phyloP scores from a whole-genome alignment of 148 eudicot species.

The Vaccinium darrowii region DNA sequence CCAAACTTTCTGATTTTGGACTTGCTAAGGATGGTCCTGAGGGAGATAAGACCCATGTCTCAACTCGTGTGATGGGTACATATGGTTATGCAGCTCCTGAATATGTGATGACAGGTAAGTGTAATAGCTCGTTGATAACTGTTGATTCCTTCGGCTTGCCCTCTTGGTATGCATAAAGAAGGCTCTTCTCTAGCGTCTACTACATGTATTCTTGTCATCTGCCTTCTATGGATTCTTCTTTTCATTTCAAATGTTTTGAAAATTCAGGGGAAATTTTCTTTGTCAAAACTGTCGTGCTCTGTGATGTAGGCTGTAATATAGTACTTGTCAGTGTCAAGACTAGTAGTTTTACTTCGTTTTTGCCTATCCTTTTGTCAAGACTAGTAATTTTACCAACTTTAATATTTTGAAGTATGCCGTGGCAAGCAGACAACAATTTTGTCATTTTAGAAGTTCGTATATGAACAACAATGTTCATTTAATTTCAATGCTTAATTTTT shows the following conservation, averaged over 20 bases:
- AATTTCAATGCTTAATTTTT: background rate
- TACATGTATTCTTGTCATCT: background rate
- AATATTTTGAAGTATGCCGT: background rate
- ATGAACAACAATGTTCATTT: background rate
- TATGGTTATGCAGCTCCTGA: slow-evolving; percentile 96
- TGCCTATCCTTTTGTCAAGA: background rate
- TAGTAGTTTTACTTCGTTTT: no score
- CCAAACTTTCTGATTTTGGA: slow-evolving; percentile 94
- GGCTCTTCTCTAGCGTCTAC: background rate
- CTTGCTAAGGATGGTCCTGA: slow-evolving; percentile 97
- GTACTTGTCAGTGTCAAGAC: background rate
- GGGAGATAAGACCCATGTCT: slow-evolving; percentile 95
- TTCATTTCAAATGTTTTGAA: background rate
- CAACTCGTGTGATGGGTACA: slow-evolving; percentile 98
- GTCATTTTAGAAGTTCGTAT: background rate
- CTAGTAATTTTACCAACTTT: background rate
- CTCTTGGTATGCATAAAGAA: background rate
- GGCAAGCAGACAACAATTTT: background rate
- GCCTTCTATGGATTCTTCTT: background rate
- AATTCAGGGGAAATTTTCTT: no score
- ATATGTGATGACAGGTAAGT: slow-evolving; percentile 58
- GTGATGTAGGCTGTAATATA: background rate
- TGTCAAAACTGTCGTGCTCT: background rate
- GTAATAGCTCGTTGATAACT: background rate
- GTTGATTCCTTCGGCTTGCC: background rate